Evolutionary conservation across 306 rosid genomes (phyloP).

Genomic region (Vigna mungo): DNA sequence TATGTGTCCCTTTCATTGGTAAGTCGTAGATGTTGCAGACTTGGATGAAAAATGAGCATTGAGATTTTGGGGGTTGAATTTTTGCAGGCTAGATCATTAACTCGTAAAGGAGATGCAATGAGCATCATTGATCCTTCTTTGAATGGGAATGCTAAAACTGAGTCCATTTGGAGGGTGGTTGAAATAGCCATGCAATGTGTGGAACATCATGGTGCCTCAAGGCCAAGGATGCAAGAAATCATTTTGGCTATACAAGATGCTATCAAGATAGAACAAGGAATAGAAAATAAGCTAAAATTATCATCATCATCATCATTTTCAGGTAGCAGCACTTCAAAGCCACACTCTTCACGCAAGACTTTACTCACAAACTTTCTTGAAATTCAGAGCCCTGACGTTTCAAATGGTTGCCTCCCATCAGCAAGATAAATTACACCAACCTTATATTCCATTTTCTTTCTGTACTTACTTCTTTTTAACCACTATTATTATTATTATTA

Average conservation of each 20-base stretch:
- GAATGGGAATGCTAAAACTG: slow-evolving; percentile 66
- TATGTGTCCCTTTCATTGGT: slow-evolving; percentile 32
- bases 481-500: not conserved
- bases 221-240: slow-evolving; percentile 94
- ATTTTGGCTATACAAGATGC: slow-evolving; percentile 87
- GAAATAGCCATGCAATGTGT: slow-evolving; percentile 84
- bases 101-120: slow-evolving; percentile 71
- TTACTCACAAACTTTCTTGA: slow-evolving; percentile 86
- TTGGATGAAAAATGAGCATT: not conserved
- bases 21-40: not conserved
- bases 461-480: not conserved
- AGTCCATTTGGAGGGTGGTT: slow-evolving; percentile 86
- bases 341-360: slow-evolving; percentile 75
- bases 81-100: slow-evolving; percentile 73
- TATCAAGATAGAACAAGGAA: slow-evolving; percentile 64
- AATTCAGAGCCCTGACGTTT: slow-evolving; percentile 75
- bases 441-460: not conserved
- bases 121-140: slow-evolving; percentile 71
- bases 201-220: slow-evolving; percentile 66
- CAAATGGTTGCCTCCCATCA: slow-evolving; percentile 70
- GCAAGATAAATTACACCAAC: slow-evolving; percentile 57
- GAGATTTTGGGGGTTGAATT: not conserved
- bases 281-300: slow-evolving; percentile 51
- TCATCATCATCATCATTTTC: slow-evolving; percentile 55
- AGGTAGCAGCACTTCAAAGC: slow-evolving; percentile 48